Conservation (phyloP, 2,329 filamentous ascomycete species). For the Cercospora canescens region DNA sequence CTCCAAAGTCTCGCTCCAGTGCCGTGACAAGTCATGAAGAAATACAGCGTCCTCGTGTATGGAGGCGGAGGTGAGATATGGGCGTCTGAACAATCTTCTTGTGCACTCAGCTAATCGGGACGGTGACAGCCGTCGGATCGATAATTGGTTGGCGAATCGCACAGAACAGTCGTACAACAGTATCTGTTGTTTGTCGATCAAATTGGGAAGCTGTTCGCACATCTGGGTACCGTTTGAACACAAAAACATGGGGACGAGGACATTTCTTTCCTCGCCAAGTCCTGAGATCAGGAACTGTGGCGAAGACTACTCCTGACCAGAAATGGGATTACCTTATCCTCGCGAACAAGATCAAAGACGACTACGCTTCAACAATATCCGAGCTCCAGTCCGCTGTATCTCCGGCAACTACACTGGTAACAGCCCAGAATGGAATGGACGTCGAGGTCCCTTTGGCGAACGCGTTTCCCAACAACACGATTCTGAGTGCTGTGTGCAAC, state of each 20-base stretch:
- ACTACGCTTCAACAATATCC: conserved; percentile 15
- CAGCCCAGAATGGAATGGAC: conserved; percentile 29
- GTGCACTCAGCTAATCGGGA: neutral
- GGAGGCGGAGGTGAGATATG: conserved; percentile 21
- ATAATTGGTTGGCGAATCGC: conserved; percentile 30
- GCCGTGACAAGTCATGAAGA: conserved; percentile 1
- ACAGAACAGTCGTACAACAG: conserved; percentile 20
- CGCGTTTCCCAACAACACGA: conserved; percentile 24
- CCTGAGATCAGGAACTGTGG: conserved; percentile 9
- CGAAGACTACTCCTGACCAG: conserved; percentile 4
- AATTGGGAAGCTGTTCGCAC: conserved; percentile 24
- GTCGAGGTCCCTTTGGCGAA: conserved; percentile 24
- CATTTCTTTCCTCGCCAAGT: conserved; percentile 25
- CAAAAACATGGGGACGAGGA: conserved; percentile 28
- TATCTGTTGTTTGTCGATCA: conserved; percentile 28
- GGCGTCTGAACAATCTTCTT: neutral
- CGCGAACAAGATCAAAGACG: conserved; percentile 27
- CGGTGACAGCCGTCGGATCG: conserved; percentile 24
- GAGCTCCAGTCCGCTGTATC: conserved; percentile 19
- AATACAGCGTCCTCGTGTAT: conserved; percentile 17
- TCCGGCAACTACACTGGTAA: conserved; percentile 22
- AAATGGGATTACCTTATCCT: conserved; percentile 28
- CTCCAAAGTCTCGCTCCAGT: neutral
- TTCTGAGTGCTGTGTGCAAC: conserved; percentile 27
- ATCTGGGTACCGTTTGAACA: conserved; percentile 22